These are phyloP conservation scores for Penicillium canariense DNA, from an alignment of 495 filamentous ascomycete species.

Conservation along the genomic window DNA sequence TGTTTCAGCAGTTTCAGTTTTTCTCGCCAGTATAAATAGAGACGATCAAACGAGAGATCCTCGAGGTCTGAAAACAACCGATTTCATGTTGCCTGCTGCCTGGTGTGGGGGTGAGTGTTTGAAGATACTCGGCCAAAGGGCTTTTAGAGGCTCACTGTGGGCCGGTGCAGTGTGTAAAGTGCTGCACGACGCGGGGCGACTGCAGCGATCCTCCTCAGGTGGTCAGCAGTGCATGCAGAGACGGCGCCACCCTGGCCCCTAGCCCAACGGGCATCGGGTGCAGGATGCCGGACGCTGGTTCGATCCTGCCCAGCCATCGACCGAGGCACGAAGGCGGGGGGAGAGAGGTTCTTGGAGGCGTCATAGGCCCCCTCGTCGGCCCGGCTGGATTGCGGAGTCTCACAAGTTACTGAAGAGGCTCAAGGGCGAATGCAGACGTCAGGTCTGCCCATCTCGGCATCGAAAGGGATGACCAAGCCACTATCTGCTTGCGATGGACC, in stretches of 20 bases:
- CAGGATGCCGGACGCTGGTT: background rate
- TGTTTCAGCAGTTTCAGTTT: background rate
- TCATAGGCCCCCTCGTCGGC: background rate
- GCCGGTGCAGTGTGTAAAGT: slow-evolving; percentile 1
- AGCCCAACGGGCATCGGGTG: background rate
- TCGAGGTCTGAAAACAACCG: background rate
- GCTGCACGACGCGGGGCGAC: background rate
- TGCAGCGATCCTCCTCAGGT: background rate
- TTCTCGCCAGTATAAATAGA: background rate
- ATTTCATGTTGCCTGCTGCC: background rate
- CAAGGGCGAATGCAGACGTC: background rate
- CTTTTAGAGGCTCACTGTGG: background rate
- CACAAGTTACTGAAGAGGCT: background rate
- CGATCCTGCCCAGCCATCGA: background rate
- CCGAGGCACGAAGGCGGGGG: background rate
- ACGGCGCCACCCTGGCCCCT: background rate
- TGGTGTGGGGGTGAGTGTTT: background rate
- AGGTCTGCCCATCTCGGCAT: background rate
- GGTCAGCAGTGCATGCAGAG: slow-evolving; percentile 2
- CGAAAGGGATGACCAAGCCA: background rate
- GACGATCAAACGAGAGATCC: too few species aligned
- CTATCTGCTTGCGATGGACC: background rate
- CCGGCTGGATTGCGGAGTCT: background rate
- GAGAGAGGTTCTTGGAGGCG: too few species aligned
- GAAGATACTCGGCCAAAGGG: background rate